Base-by-base conservation (phyloP, 768 basidiomycete species). In the Hypholoma sublateritium region DNA sequence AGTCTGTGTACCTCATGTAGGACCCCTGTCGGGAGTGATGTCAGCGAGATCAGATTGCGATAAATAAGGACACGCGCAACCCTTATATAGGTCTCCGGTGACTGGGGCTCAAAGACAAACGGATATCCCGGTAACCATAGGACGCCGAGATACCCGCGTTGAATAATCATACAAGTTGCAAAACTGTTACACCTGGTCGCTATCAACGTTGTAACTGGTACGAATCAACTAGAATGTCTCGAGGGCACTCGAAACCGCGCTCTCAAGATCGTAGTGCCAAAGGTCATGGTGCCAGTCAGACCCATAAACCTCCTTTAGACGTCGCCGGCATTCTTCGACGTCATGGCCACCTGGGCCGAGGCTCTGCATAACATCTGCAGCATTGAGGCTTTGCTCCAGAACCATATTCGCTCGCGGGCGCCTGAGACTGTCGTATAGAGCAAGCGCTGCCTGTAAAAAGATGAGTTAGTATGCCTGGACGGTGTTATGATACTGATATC, bases 381-480 rank as follows among this genome's bases (percentile, higher is more conserved):
- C 70, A 16, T 62, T 62, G 2, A 64, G 63, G 58, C 81, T 85
- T 46, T 65, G 65, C 37, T 72, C 64, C 37, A 78, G 69, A 4
- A 86, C 78, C 69, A 72, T 72, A 55, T 81, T 83, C 1, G 80
- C 80, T 8, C 81, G 79, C 0, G 79, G 76, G 8, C 68, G 74
- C 37, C 80, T 72, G 32, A 81, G 54, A 2, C 63, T 59, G 60
- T 81, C 75, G 58, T 84, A 84, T 4, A 75, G 73, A 50, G 67
- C 54, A 14, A 86, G 73, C 0, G 77, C 77, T 16, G 65, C 58
- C 84, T 87, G 43, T 24, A 52, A 48, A 34, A 17, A 47, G 13
- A 5, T 46, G 58, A 45, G 46, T 47, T 34, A 42, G 41, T 21
- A 47, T 14, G 14, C 17, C 5, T 47, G 12, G 13, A 16, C 4